Percentiles rank a stretch among this genome's conserved stretches.
Evolutionary conservation across 2,329 filamentous ascomycete genomes (phyloP).

Genomic region (Aspergillus texensis): DNA sequence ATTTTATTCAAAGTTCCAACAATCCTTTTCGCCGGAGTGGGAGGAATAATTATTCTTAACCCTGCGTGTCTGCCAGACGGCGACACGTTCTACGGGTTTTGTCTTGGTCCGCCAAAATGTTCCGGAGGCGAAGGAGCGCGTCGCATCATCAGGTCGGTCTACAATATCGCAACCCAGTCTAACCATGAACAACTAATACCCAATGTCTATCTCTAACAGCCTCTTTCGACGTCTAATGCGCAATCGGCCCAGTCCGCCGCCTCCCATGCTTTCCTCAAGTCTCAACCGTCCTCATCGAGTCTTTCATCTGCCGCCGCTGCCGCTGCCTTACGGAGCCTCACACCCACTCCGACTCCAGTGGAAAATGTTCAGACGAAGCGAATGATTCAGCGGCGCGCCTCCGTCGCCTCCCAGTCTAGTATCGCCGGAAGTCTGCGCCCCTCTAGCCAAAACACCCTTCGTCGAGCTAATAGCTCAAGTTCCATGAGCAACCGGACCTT

Average conservation of each 20-base stretch:
- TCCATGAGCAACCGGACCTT: constrained; percentile 93
- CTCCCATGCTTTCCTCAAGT: constrained; percentile 75
- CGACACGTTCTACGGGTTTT: constrained; percentile 9
- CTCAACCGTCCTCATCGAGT: constrained; percentile 63
- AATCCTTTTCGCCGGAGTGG: background rate
- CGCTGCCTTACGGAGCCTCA: constrained; percentile 76
- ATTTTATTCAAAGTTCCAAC: background rate
- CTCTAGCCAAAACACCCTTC: constrained; percentile 51
- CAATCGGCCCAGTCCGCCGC: constrained; percentile 80
- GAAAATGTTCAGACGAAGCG: constrained; percentile 86
- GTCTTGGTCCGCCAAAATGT: constrained; percentile 32
- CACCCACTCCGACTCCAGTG: constrained; percentile 76
- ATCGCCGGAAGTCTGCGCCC: constrained; percentile 45
- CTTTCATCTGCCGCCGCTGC: constrained; percentile 86
- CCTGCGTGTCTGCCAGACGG: constrained; percentile 16
- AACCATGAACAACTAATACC: constrained; percentile 11
- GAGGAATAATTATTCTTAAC: background rate
- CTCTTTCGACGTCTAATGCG: constrained; percentile 64
- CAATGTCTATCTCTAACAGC: constrained; percentile 47
- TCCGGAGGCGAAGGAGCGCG: constrained; percentile 44
- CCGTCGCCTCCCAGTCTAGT: constrained; percentile 68
- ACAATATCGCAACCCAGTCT: background rate
- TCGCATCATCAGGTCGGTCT: constrained; percentile 44
- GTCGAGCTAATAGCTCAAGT: constrained; percentile 68
- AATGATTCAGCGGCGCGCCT: constrained; percentile 71